Conservation (phyloP, 495 filamentous ascomycete genomes). For the Pseudoneurospora amorphoporcata region DNA sequence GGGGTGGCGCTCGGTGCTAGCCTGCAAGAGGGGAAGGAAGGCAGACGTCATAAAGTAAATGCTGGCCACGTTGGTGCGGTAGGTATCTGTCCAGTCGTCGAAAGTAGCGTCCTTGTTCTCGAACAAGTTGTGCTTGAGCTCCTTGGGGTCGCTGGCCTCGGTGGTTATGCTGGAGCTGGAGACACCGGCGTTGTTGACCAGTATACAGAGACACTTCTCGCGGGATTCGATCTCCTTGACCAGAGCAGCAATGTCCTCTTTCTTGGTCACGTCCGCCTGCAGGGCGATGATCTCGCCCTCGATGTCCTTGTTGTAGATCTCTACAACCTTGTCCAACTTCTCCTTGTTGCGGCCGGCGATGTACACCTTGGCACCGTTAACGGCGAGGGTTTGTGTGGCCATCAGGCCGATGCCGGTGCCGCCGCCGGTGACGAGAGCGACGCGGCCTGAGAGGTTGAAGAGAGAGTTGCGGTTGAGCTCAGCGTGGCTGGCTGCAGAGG, state of each 20-base stretch:
- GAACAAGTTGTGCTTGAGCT: slow-evolving; percentile 44
- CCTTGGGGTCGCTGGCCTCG: slow-evolving; percentile 43
- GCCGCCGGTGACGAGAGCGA: slow-evolving; percentile 51
- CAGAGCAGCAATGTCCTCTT: slow-evolving; percentile 55
- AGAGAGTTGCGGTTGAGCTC: slow-evolving; percentile 44
- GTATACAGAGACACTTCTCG: slow-evolving; percentile 59
- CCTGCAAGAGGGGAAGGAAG: slow-evolving; percentile 32
- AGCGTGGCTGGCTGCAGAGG: slow-evolving; percentile 23
- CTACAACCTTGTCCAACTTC: slow-evolving; percentile 20
- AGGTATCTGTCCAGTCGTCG: slow-evolving; percentile 56
- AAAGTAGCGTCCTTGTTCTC: slow-evolving; percentile 34
- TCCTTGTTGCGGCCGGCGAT: slow-evolving; percentile 61
- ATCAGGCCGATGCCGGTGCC: slow-evolving; percentile 57
- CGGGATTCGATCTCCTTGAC: slow-evolving; percentile 52
- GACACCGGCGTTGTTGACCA: slow-evolving; percentile 73
- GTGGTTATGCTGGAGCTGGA: slow-evolving; percentile 47
- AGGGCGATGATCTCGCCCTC: slow-evolving; percentile 44
- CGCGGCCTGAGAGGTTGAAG: slow-evolving; percentile 51
- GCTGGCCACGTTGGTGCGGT: slow-evolving; percentile 67
- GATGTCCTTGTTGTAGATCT: slow-evolving; percentile 25
- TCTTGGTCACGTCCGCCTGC: slow-evolving; percentile 63
- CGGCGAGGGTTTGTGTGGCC: slow-evolving; percentile 69
- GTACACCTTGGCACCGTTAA: slow-evolving; percentile 75
- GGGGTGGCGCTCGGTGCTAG: slow-evolving; percentile 34
- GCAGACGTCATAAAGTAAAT: slow-evolving; percentile 45